phyloP scores from a whole-genome alignment of 129 eudicot species.

The Pulicaria dysenterica region DNA sequence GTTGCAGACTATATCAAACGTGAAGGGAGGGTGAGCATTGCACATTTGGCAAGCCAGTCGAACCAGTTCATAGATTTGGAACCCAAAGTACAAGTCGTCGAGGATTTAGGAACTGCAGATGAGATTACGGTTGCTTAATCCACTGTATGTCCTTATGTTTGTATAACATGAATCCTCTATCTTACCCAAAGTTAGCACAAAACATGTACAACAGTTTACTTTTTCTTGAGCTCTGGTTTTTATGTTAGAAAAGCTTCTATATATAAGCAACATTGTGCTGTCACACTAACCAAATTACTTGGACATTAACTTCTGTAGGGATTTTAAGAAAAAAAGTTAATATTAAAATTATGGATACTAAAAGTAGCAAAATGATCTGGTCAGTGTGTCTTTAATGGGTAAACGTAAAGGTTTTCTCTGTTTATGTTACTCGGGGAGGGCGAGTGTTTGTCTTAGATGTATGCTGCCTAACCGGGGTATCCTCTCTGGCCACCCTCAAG shows the following conservation, averaged over 20 bases:
- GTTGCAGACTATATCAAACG: conserved; percentile 95
- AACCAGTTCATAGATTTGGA: conserved; percentile 97
- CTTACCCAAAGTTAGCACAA: conserved; percentile 10
- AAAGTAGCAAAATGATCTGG: no score
- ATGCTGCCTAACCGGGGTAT: no score
- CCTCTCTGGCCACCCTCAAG: no score
- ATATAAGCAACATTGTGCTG: background rate
- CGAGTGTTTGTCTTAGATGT: no score
- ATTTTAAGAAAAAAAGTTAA: no score
- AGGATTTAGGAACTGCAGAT: conserved; percentile 61
- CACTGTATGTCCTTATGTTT: conserved; percentile 20
- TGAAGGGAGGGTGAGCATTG: conserved; percentile 89
- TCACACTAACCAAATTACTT: background rate
- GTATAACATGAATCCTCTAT: conserved; percentile 4
- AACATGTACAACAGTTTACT: conserved; percentile 25
- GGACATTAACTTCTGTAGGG: no score
- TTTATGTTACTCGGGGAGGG: no score
- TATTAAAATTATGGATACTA: no score
- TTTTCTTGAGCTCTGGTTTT: conserved; percentile 12
- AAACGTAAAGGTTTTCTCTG: no score
- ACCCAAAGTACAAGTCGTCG: conserved; percentile 60
- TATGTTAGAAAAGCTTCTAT: background rate
- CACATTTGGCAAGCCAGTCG: conserved; percentile 93
- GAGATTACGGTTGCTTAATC: conserved; percentile 69
- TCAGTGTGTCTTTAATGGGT: no score